Conservation (phyloP, 257 asterid genomes). For the Lavandula angustifolia region DNA sequence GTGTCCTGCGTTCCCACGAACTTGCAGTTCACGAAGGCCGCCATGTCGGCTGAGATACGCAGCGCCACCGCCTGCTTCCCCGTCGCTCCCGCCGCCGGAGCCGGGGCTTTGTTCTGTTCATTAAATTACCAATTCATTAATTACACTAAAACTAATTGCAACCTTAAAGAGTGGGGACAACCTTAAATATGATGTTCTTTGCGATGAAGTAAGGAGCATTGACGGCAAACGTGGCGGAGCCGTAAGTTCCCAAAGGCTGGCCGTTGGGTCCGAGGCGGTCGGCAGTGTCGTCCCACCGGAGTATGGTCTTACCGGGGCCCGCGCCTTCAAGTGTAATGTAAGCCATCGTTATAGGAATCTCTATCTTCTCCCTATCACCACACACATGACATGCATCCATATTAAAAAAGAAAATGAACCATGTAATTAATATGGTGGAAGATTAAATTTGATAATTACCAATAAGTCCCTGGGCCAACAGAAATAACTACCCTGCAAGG, state of each 20-base stretch:
- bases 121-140: no score
- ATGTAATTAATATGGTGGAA: no score
- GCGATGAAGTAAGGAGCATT: slow-evolving; percentile 87
- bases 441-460: no score
- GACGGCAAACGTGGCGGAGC: slow-evolving; percentile 87
- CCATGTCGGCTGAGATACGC: slow-evolving; percentile 81
- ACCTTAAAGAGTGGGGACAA: no score
- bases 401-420: no score
- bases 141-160: no score
- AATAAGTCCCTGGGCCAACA: slow-evolving; percentile 70
- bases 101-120: slow-evolving; percentile 68
- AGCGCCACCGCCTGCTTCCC: slow-evolving; percentile 96
- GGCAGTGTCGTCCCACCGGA: slow-evolving; percentile 81
- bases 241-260: slow-evolving; percentile 74
- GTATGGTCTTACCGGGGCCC: slow-evolving; percentile 52
- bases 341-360: slow-evolving; percentile 76
- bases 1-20: slow-evolving; percentile 90
- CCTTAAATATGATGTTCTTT: slow-evolving; percentile 80
- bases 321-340: slow-evolving; percentile 74
- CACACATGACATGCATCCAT: not conserved
- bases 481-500: slow-evolving; percentile 75
- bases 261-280: slow-evolving; percentile 57
- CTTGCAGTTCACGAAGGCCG: slow-evolving; percentile 80
- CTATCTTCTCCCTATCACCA: slow-evolving; percentile 72
- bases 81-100: slow-evolving; percentile 67